Evolutionary conservation across 768 basidiomycete species (phyloP).

Genomic region (Phylloporus sp.): DNA sequence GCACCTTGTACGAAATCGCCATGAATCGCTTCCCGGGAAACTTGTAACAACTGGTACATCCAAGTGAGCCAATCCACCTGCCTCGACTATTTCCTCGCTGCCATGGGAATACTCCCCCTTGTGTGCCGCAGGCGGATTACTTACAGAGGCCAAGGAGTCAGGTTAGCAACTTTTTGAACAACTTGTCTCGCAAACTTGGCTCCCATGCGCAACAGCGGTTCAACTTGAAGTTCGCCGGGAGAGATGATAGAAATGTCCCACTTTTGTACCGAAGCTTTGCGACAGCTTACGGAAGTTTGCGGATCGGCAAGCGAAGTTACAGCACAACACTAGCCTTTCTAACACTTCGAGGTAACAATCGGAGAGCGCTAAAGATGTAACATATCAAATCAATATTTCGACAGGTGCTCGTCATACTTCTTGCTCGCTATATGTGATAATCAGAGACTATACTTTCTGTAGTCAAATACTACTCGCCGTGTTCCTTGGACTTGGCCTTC

Average conservation of each 20-base stretch:
- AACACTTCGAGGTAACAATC: too few species aligned
- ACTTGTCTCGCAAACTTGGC: conserved; percentile 1
- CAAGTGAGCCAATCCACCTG: background rate
- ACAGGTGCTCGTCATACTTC: background rate
- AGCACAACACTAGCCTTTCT: too few species aligned
- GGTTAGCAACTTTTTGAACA: too few species aligned
- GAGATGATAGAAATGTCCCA: too few species aligned
- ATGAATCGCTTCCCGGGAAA: too few species aligned
- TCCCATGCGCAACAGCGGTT: too few species aligned
- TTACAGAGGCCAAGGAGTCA: conserved; percentile 18
- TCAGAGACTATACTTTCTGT: background rate
- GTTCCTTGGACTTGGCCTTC: conserved; percentile 41
- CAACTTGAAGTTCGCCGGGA: too few species aligned
- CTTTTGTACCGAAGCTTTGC: too few species aligned
- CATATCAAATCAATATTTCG: background rate
- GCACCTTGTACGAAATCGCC: conserved; percentile 69
- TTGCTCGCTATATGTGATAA: conserved; percentile 4
- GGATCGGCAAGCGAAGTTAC: too few species aligned
- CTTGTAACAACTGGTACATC: too few species aligned
- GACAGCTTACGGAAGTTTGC: too few species aligned
- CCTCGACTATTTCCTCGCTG: background rate
- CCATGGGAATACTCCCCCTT: conserved; percentile 2
- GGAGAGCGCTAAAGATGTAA: background rate
- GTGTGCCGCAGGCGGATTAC: conserved; percentile 23
- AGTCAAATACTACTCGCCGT: conserved; percentile 23